phyloP scores from a whole-genome alignment of 2,329 filamentous ascomycete species.

The Leptodontidium sp. region DNA sequence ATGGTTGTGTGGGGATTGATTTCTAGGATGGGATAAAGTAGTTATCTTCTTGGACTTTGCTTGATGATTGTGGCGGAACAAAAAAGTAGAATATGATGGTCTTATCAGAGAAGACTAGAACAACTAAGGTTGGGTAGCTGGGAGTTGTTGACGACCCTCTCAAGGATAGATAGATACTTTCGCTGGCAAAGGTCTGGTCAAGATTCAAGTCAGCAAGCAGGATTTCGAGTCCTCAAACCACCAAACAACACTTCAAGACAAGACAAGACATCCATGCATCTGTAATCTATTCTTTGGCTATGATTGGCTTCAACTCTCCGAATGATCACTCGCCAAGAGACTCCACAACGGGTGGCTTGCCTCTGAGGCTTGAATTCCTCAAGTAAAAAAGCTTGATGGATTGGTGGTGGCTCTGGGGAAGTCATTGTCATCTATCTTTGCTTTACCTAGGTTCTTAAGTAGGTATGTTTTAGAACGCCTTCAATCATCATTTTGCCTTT shows the following conservation, averaged over 20 bases:
- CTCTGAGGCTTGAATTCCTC: conserved; percentile 3
- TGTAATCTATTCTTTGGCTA: neutral
- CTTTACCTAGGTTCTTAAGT: too few relatives aligned
- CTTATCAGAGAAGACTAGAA: too few relatives aligned
- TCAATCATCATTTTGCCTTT: neutral
- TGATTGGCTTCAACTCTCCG: neutral
- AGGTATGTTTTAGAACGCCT: too few relatives aligned
- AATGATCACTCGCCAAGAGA: conserved; percentile 10
- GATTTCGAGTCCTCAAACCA: neutral
- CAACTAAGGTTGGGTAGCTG: too few relatives aligned
- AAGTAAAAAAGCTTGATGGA: conserved; percentile 7
- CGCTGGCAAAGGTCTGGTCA: neutral
- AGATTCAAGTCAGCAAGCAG: neutral
- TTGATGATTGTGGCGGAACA: too few relatives aligned
- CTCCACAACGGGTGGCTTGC: conserved; percentile 6
- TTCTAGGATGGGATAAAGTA: too few relatives aligned
- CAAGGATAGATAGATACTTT: too few relatives aligned
- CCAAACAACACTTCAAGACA: neutral
- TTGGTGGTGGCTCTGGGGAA: neutral
- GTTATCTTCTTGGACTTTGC: too few relatives aligned
- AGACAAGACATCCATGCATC: neutral
- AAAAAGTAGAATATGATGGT: too few relatives aligned
- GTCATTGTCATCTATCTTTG: neutral
- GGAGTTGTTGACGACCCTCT: too few relatives aligned
- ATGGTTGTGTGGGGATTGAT: too few relatives aligned